These are phyloP conservation scores for Narthecium ossifragum DNA, from an alignment of 106 monocot species.

Conservation along the genomic window DNA sequence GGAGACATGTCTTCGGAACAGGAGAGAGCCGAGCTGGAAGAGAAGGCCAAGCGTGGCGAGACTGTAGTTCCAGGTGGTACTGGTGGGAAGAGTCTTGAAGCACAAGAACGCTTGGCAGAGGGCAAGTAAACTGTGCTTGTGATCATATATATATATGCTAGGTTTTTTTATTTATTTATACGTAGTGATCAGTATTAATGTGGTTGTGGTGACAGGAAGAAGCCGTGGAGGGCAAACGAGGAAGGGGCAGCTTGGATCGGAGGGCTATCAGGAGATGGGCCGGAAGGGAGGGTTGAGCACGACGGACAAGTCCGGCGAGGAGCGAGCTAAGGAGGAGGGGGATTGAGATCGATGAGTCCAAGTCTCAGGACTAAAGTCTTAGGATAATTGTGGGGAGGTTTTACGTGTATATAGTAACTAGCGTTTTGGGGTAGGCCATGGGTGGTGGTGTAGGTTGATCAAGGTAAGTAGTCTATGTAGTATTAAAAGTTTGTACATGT, in stretches of 20 bases:
- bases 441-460: no score
- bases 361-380: no score
- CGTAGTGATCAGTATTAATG: not conserved
- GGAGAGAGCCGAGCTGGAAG: conserved; percentile 25
- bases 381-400: no score
- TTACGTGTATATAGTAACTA: no score
- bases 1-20: conserved; percentile 14
- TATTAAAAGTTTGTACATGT: no score
- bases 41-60: conserved; percentile 21
- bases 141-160: not conserved
- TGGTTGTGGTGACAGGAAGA: conserved; percentile 12
- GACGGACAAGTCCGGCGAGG: conserved; percentile 25
- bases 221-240: conserved; percentile 43
- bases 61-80: conserved; percentile 33
- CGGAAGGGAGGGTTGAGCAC: conserved; percentile 40
- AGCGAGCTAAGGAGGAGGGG: conserved; percentile 26
- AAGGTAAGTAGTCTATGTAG: no score
- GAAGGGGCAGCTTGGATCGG: conserved; percentile 36
- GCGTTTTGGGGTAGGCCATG: no score
- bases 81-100: conserved; percentile 40
- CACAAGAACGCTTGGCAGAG: conserved; percentile 34
- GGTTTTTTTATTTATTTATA: not conserved
- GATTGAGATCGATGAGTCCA: conserved; percentile 4
- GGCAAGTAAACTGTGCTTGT: conserved; percentile 11
- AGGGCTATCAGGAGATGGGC: conserved; percentile 52